phyloP scores from a whole-genome alignment of 495 filamentous ascomycete species.

The Glarea lozoyensis region DNA sequence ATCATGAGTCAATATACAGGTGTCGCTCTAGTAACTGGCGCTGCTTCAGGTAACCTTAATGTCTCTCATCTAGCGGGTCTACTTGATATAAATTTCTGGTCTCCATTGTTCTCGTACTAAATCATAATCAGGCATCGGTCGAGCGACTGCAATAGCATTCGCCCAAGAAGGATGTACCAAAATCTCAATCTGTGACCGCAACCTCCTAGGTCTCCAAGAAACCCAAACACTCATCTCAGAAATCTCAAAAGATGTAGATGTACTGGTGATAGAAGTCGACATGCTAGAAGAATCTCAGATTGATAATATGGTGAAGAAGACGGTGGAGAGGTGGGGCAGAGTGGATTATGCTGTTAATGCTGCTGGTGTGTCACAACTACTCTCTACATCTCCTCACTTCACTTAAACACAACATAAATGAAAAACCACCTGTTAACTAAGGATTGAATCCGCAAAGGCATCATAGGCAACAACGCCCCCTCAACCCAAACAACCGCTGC shows the following conservation, averaged over 20 bases:
- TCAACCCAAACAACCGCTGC: slow-evolving; percentile 28
- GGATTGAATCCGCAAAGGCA: slow-evolving; percentile 11
- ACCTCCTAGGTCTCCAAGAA: slow-evolving; percentile 26
- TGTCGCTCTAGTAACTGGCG: slow-evolving; percentile 20
- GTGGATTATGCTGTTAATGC: slow-evolving; percentile 45
- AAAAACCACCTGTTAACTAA: background rate
- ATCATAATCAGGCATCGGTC: slow-evolving; percentile 39
- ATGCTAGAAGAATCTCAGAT: slow-evolving; percentile 35
- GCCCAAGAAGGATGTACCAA: slow-evolving; percentile 36
- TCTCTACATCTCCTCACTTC: background rate
- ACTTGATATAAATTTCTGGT: background rate
- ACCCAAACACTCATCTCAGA: slow-evolving; percentile 26
- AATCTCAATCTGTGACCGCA: slow-evolving; percentile 43
- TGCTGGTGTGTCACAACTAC: slow-evolving; percentile 29
- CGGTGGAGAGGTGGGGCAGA: slow-evolving; percentile 28
- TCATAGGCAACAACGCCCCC: slow-evolving; percentile 28
- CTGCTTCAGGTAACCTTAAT: slow-evolving; percentile 14
- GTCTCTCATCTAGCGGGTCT: background rate
- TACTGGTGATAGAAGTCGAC: slow-evolving; percentile 30
- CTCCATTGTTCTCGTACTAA: background rate
- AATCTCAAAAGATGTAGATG: slow-evolving; percentile 20
- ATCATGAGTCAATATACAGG: slow-evolving; percentile 15
- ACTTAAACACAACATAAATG: background rate
- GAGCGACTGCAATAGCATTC: slow-evolving; percentile 40
- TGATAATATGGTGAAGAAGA: slow-evolving; percentile 26